Percentiles rank a stretch among this genome's conserved stretches.
phyloP scores from a whole-genome alignment of 352 stramenopile species.

The Globisporangium nunn region DNA sequence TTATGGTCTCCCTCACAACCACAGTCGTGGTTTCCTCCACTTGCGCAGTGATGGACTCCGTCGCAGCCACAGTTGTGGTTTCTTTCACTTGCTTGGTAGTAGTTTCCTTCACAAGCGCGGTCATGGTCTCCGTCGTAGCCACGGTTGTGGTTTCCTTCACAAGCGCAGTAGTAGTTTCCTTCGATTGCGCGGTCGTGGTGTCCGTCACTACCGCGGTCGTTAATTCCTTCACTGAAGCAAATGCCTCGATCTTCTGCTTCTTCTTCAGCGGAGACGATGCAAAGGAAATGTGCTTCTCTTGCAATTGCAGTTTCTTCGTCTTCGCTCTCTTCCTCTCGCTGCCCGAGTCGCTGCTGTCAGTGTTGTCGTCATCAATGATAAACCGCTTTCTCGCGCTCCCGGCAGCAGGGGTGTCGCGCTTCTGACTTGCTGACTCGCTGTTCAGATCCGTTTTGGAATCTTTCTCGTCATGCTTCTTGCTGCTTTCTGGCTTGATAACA shows the following conservation, averaged over 20 bases:
- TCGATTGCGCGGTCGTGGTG: background rate
- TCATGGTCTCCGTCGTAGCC: too few species aligned
- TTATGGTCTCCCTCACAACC: background rate
- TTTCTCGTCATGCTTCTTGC: background rate
- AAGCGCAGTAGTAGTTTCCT: too few species aligned
- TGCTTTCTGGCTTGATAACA: background rate
- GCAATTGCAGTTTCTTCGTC: conserved; percentile 3
- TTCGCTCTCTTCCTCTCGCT: background rate
- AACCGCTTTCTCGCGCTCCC: conserved; percentile 41
- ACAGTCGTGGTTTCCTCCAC: background rate
- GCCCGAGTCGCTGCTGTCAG: conserved; percentile 36
- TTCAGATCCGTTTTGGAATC: conserved; percentile 4
- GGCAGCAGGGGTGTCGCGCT: conserved; percentile 13
- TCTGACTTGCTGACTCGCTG: conserved; percentile 1
- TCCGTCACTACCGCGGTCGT: background rate
- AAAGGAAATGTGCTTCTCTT: conserved; percentile 5
- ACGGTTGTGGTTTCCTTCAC: too few species aligned
- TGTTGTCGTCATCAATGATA: conserved; percentile 59
- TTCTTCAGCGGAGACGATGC: conserved; percentile 9
- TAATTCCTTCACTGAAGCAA: background rate
- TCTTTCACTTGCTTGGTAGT: too few species aligned
- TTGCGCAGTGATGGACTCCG: too few species aligned
- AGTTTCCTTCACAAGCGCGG: too few species aligned
- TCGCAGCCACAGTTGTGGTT: too few species aligned
- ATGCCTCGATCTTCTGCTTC: conserved; percentile 8